These are phyloP conservation scores for Stramenopiles sp. DNA, from an alignment of 352 stramenopile species.

Conservation along the genomic window DNA sequence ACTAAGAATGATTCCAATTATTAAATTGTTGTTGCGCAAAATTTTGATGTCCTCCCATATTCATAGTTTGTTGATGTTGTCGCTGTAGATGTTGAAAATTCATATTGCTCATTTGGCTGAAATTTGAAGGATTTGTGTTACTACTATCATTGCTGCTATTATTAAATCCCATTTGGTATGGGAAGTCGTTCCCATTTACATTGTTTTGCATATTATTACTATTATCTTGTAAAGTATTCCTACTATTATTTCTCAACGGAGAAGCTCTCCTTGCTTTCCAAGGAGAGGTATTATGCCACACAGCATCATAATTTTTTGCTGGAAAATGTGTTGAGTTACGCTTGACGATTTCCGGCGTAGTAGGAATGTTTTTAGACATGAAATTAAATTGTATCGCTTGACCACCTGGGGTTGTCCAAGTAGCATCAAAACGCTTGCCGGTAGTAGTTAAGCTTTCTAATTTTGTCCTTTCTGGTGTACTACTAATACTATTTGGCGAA, in stretches of 20 bases:
- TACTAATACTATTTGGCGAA: neutral
- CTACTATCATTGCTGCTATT: no score
- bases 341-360: neutral
- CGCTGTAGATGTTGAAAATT: no score
- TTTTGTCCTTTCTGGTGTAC: neutral
- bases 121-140: no score
- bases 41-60: no score
- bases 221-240: neutral
- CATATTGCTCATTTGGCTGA: no score
- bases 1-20: no score
- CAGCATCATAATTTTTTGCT: neutral
- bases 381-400: neutral
- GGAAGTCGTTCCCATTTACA: no score
- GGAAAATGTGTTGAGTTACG: neutral
- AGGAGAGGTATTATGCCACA: neutral
- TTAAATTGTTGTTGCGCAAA: no score
- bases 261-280: neutral
- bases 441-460: neutral
- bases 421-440: neutral
- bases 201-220: neutral
- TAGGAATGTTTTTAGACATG: neutral
- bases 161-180: no score
- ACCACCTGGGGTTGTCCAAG: neutral
- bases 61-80: no score
- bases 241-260: neutral